Base-by-base conservation (phyloP, 495 filamentous ascomycete species). In the Alectoria sarmentosa region DNA sequence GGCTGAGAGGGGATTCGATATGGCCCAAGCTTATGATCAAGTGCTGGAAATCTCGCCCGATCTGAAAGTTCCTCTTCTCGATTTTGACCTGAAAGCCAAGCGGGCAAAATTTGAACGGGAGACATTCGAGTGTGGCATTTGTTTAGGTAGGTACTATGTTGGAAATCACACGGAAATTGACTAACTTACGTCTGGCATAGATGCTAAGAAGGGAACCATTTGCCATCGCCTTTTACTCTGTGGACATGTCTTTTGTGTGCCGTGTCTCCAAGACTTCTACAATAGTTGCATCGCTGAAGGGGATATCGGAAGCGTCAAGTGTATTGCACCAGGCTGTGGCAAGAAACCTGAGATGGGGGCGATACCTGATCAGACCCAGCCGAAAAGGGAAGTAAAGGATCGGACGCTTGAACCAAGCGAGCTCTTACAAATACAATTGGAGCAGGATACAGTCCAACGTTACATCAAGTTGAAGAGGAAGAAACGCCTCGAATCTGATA, bases 391-490 rank as follows among this genome's bases (percentile, higher is more conserved):
- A 37, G 74, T 73, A 37, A 76, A 70, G 28, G 79, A 89, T 49
- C 78, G 79, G 37, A 87, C 86, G 14, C 81, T 98, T 39, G 90
- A 83, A 62, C 93, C 94, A 0, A 90, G 88, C 71, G 94, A 98
- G 73, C 82, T 98, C 23, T 77, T 91, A 3, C 89, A 95, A 65
- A 96, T 98, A 46, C 89, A 90, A 0, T 72, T 98, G 6, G 79
- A 85, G 19, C 77, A 85, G 54, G 87, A 89, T 28, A 82, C 76
- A 7, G 90, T 96, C 19, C 87, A 90, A 66, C 89, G 94, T 54
- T 98, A 94, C 69, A 89, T 92, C 10, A 85, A 83, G 36, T 76
- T 98, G 39, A 97, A 95, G 75, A 89, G 93, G 66, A 98, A 98
- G 76, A 89, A 86, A 61, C 87, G 90, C 67, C 81, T 97, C 13